Conservation (phyloP, 306 rosid genomes). For the Vicia villosa region DNA sequence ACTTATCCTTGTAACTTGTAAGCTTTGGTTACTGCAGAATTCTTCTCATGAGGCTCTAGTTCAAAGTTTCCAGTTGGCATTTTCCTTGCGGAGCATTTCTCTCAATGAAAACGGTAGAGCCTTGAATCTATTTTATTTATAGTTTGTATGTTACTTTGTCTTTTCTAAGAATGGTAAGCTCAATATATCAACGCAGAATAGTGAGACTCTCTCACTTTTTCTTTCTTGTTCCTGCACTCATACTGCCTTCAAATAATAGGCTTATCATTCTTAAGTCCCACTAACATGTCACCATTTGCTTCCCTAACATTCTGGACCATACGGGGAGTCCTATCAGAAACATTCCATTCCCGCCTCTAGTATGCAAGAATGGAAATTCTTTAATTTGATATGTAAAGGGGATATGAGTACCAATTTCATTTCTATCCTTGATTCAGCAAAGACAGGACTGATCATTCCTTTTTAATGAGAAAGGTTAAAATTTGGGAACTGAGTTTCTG, state of each 20-base stretch:
- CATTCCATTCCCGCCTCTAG: too few relatives aligned
- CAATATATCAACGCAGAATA: not conserved
- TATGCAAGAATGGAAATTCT: not conserved
- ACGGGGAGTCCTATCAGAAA: too few relatives aligned
- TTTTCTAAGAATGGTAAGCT: not conserved
- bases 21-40: constrained; percentile 59
- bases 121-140: constrained; percentile 31
- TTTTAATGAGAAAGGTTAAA: constrained; percentile 2
- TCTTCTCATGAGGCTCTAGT: constrained; percentile 84
- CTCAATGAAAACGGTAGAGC: constrained; percentile 68
- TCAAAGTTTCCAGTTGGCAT: constrained; percentile 86
- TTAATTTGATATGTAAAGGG: not conserved
- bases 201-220: not conserved
- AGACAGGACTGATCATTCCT: constrained; percentile 4
- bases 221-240: not conserved
- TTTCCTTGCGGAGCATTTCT: constrained; percentile 77
- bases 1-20: constrained; percentile 31
- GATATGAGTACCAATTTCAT: constrained; percentile 8
- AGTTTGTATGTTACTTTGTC: not conserved
- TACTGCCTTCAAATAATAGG: not conserved
- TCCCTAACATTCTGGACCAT: not conserved
- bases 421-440: constrained; percentile 7
- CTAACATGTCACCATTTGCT: not conserved
- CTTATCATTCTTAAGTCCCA: not conserved
- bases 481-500: constrained; percentile 13